Evolutionary conservation across 495 filamentous ascomycete genomes (phyloP), one percentile per base, ranked within the genome.

Genomic region (Daldinia vernicosa): DNA sequence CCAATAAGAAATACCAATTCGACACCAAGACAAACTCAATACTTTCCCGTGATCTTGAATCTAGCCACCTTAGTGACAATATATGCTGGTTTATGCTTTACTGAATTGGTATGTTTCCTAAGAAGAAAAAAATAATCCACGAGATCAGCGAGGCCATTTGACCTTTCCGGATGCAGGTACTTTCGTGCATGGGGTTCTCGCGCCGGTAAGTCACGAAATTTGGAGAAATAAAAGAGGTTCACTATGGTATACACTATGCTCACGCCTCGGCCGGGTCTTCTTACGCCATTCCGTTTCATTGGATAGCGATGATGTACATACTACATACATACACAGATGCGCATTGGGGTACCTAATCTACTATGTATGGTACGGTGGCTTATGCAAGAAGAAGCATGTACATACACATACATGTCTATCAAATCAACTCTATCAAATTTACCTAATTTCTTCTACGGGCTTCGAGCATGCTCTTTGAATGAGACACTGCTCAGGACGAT

Each of bases 141-240:
- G 60, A 57, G 71, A 70, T 74, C 71, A 70, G 63, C 71, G 14
- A 70, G 58, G 63, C 43, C 59, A 67, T 26, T 63, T 55, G 40
- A 67, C 71, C 57, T 60, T 73, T 74, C 66, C 58, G 71, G 67
- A 66, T 55, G 57, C 63, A 70, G 50, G 67, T 67, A 61, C 66
- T 70, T 70, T 62, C 62, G 14, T 30, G 52, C 70, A 69, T 69
- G 65, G 66, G 66, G 60, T 66, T 68, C 27, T 60, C 37, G 40
- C 32, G 43, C 54, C 66, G 37, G 66, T 45, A 67, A 33, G 66
- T 73, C 15, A 66, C 24, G 65, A 39, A 68, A 61, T 22, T 69
- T 69, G 69, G 69, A 67, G 69, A 71, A 54, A 55, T 1, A 53
- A 7, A 53, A 30, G 15, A 53, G 5, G 45, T 30, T 54, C 19